Evolutionary conservation across 345 rosid species (phyloP).

Genomic region (Acer saccharum): DNA sequence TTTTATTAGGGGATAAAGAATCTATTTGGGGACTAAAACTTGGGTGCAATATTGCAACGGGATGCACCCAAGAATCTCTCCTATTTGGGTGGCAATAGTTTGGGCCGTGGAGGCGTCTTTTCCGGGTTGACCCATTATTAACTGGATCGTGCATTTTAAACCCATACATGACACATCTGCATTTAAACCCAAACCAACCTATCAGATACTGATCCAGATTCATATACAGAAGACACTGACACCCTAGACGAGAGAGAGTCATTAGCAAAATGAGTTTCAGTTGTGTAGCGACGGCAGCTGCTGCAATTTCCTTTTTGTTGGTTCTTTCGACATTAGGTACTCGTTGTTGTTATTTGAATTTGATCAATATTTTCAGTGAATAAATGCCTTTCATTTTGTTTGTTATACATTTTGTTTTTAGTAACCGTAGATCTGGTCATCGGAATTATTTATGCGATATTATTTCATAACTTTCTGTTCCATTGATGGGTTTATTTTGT

Average conservation of each 20-base stretch:
- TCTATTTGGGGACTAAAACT: too few species aligned
- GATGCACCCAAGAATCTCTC: too few species aligned
- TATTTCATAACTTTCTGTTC: neutral
- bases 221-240: neutral
- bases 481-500: neutral
- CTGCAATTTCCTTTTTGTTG: constrained; percentile 33
- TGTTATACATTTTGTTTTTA: neutral
- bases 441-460: too few species aligned
- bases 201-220: neutral
- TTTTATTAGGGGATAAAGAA: too few species aligned
- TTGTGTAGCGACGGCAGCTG: constrained; percentile 32
- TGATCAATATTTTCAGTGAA: neutral
- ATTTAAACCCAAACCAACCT: neutral
- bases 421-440: constrained; percentile 15
- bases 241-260: neutral
- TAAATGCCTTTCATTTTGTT: neutral
- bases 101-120: neutral
- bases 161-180: neutral
- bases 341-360: neutral
- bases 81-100: too few species aligned
- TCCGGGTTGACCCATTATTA: neutral
- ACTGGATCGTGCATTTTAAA: neutral
- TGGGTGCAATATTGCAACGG: too few species aligned
- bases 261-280: constrained; percentile 26
- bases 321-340: constrained; percentile 39